A percentile compares a stretch with the other conserved stretches of the same genome.
phyloP scores from a whole-genome alignment of 2,329 filamentous ascomycete species.

The Ascochyta koolunga region DNA sequence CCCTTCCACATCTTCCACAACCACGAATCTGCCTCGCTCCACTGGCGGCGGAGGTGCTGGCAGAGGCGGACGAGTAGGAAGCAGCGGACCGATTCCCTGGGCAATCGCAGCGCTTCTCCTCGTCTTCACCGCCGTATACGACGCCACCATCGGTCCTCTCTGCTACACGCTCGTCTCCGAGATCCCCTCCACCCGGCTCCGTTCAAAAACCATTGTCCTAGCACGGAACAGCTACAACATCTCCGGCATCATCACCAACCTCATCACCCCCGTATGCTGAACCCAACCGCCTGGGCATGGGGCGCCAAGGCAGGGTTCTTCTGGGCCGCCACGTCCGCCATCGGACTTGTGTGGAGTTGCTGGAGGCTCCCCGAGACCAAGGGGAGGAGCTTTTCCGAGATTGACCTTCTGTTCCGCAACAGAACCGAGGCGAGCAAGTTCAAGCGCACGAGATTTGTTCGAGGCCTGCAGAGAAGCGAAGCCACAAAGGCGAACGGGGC shows the following conservation, averaged over 20 bases:
- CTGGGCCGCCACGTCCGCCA: conserved; percentile 76
- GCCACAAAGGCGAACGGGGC: background rate
- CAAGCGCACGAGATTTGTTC: background rate
- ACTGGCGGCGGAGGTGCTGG: background rate
- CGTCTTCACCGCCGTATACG: conserved; percentile 19
- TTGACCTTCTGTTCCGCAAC: conserved; percentile 78
- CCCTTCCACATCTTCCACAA: background rate
- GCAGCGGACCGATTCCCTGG: conserved; percentile 1
- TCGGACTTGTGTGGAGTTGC: conserved; percentile 76
- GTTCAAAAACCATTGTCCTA: conserved; percentile 86
- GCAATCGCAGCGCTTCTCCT: conserved; percentile 17
- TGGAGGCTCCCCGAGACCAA: conserved; percentile 78
- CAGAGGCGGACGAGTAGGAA: no score
- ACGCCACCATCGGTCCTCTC: conserved; percentile 45
- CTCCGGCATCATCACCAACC: conserved; percentile 77
- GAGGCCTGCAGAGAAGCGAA: background rate
- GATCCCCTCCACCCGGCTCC: conserved; percentile 76
- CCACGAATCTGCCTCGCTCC: background rate
- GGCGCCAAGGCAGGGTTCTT: conserved; percentile 83
- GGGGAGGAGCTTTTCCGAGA: conserved; percentile 79
- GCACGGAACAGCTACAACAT: conserved; percentile 77
- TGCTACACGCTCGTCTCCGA: conserved; percentile 76
- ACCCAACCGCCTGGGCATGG: conserved; percentile 74
- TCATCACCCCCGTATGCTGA: conserved; percentile 69
- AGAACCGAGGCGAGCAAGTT: conserved; percentile 27